Conservation (phyloP, 805 yeast genomes). For the Candida hungchunana region DNA sequence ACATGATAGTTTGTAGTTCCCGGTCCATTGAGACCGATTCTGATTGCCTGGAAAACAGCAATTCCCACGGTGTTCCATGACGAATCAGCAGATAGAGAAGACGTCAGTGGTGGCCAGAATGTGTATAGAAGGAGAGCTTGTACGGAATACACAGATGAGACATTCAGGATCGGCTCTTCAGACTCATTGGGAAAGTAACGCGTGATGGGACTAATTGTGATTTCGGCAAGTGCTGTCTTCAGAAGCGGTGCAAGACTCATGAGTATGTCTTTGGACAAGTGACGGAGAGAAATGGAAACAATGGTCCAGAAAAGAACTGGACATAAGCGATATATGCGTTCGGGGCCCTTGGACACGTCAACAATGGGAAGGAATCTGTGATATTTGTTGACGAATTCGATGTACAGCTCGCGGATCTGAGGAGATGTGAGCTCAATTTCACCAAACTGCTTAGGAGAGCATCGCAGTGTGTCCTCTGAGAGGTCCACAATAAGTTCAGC, state of each 20-base stretch:
- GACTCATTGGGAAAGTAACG: constrained; percentile 74
- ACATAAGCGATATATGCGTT: constrained; percentile 68
- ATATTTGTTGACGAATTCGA: constrained; percentile 70
- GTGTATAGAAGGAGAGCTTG: constrained; percentile 88
- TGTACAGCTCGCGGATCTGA: constrained; percentile 57
- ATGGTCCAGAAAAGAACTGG: constrained; percentile 94
- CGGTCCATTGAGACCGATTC: constrained; percentile 87
- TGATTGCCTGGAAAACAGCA: constrained; percentile 87
- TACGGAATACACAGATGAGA: constrained; percentile 88
- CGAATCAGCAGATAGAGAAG: constrained; percentile 91
- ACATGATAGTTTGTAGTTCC: constrained; percentile 44
- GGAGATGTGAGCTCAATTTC: constrained; percentile 57
- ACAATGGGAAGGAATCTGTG: constrained; percentile 88
- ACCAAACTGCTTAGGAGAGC: constrained; percentile 70
- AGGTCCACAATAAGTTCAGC: constrained; percentile 19
- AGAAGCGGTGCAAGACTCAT: constrained; percentile 62
- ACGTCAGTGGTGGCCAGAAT: constrained; percentile 94
- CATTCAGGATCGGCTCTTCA: constrained; percentile 79
- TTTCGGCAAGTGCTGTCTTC: constrained; percentile 76
- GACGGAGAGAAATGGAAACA: constrained; percentile 76
- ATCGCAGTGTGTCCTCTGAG: constrained; percentile 37
- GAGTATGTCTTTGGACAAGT: constrained; percentile 45
- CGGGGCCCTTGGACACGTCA: constrained; percentile 79
- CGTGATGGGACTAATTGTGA: constrained; percentile 86
- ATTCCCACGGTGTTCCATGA: constrained; percentile 94